These are phyloP conservation scores for Amauroascus verrucosus DNA, from an alignment of 2,329 filamentous ascomycete genomes.

Conservation along the genomic window DNA sequence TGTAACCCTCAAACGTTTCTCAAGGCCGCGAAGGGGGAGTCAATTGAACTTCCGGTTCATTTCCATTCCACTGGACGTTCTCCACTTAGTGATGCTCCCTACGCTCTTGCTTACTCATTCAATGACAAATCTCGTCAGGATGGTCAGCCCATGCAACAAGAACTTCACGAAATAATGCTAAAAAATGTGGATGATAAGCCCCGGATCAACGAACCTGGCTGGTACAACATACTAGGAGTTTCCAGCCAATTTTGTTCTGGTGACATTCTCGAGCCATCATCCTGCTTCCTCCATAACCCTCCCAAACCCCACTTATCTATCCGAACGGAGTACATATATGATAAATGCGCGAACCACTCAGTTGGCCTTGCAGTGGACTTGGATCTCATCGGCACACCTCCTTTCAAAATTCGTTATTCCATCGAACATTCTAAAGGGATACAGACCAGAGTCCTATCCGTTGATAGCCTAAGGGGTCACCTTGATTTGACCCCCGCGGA, in stretches of 20 bases:
- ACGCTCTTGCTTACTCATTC: slow-evolving; percentile 72
- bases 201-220: slow-evolving; percentile 62
- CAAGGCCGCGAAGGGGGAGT: slow-evolving; percentile 67
- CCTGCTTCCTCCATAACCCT: slow-evolving; percentile 85
- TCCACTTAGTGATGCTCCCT: slow-evolving; percentile 51
- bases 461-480: slow-evolving; percentile 69
- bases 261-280: slow-evolving; percentile 84
- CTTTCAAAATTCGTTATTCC: slow-evolving; percentile 73
- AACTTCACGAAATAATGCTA: slow-evolving; percentile 48
- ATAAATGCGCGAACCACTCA: slow-evolving; percentile 90
- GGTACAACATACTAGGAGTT: slow-evolving; percentile 76
- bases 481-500: slow-evolving; percentile 70
- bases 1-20: slow-evolving; percentile 74
- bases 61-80: slow-evolving; percentile 54
- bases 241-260: slow-evolving; percentile 73
- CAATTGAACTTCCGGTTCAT: slow-evolving; percentile 57
- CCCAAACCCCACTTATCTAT: slow-evolving; percentile 71
- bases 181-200: slow-evolving; percentile 54
- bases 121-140: slow-evolving; percentile 66
- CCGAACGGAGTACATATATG: slow-evolving; percentile 69
- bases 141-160: slow-evolving; percentile 46
- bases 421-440: slow-evolving; percentile 52
- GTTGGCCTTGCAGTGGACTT: slow-evolving; percentile 82
- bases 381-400: slow-evolving; percentile 83
- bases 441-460: slow-evolving; percentile 44